Percentiles rank a stretch among this genome's conserved stretches.
Conservation (phyloP, 768 basidiomycete species). For the Amanita exitialis region DNA sequence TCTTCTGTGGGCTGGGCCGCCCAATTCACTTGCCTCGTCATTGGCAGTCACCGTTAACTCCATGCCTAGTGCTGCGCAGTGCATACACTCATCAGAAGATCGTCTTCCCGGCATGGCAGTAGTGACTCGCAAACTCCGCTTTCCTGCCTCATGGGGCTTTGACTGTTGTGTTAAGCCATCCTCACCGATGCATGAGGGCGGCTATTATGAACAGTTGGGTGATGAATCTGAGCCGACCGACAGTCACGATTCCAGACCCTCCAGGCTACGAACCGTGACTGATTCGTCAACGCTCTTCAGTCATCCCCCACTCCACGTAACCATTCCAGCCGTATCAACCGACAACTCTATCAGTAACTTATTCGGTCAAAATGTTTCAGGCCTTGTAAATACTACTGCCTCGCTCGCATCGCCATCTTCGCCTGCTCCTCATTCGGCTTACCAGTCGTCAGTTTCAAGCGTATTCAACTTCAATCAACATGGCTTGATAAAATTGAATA, state of each 20-base stretch:
- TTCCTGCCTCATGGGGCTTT: neutral
- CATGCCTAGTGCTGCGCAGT: neutral
- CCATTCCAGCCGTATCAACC: conserved; percentile 37
- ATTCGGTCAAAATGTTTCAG: conserved; percentile 36
- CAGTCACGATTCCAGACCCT: conserved; percentile 39
- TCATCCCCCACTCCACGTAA: conserved; percentile 24
- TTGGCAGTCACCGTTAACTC: neutral
- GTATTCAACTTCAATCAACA: conserved; percentile 29
- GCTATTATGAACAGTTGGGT: conserved; percentile 10
- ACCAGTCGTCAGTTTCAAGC: conserved; percentile 40
- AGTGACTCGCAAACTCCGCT: neutral
- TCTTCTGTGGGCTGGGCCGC: neutral
- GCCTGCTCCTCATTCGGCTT: conserved; percentile 24
- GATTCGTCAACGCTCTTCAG: conserved; percentile 12
- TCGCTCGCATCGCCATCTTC: conserved; percentile 25
- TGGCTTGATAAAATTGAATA: conserved; percentile 45
- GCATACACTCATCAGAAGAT: neutral
- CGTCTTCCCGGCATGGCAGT: neutral
- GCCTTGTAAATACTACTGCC: conserved; percentile 39
- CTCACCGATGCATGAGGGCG: neutral
- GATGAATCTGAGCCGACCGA: conserved; percentile 41
- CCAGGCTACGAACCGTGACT: conserved; percentile 45
- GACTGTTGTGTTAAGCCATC: neutral
- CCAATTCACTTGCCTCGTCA: neutral
- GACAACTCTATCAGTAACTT: conserved; percentile 13